phyloP scores from a whole-genome alignment of 495 filamentous ascomycete genomes.

The Tuber aestivum region DNA sequence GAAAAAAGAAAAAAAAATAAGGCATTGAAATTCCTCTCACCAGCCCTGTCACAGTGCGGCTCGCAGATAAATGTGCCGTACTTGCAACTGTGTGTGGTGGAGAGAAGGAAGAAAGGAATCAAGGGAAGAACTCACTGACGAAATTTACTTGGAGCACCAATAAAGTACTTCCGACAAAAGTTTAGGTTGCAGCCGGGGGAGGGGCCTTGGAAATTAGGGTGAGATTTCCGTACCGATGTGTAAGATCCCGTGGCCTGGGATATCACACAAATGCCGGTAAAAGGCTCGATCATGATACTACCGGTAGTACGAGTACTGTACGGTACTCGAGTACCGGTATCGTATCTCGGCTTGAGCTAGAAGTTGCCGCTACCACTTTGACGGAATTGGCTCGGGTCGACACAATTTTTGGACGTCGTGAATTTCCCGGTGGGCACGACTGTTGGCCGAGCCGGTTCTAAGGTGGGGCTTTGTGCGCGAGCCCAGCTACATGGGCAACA shows the following conservation, averaged over 20 bases:
- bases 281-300: not conserved
- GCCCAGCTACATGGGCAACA: too few relatives aligned
- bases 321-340: too few relatives aligned
- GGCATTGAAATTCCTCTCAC: not conserved
- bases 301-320: not conserved
- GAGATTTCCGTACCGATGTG: not conserved
- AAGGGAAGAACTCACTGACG: not conserved
- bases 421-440: not conserved
- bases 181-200: too few relatives aligned
- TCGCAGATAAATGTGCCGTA: not conserved
- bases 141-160: not conserved
- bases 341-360: not conserved
- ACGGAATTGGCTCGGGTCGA: not conserved
- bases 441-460: not conserved
- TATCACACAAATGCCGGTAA: not conserved
- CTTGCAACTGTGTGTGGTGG: not conserved
- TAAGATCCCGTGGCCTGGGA: not conserved
- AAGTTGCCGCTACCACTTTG: not conserved
- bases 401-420: not conserved
- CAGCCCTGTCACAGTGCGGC: not conserved
- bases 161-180: not conserved
- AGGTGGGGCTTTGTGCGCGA: too few relatives aligned
- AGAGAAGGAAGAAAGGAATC: not conserved
- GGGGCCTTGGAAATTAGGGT: slow-evolving; percentile 2
- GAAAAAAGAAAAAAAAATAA: not conserved